phyloP scores from a whole-genome alignment of 495 filamentous ascomycete genomes.

The Talaromyces adpressus region DNA sequence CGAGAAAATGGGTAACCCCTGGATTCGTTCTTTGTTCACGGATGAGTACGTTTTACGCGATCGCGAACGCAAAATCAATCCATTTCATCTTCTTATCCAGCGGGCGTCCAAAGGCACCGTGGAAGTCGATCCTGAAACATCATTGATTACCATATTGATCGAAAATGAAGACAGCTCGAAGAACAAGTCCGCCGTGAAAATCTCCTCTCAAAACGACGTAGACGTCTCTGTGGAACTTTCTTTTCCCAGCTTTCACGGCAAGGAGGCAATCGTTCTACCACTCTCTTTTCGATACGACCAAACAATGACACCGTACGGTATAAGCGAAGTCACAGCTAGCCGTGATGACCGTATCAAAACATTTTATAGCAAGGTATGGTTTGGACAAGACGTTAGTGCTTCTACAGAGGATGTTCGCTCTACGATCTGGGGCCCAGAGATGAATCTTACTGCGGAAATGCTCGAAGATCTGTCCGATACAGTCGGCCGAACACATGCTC shows the following conservation, averaged over 20 bases:
- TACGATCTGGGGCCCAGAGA: neutral
- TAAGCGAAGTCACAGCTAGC: conserved; percentile 47
- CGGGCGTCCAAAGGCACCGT: neutral
- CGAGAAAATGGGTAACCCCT: neutral
- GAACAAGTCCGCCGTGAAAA: neutral
- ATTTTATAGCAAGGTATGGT: conserved; percentile 74
- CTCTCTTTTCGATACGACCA: neutral
- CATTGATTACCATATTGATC: neutral
- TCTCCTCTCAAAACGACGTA: neutral
- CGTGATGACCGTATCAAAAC: conserved; percentile 83
- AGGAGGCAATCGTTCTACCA: neutral
- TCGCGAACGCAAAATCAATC: neutral
- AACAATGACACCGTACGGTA: neutral
- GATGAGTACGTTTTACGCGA: neutral
- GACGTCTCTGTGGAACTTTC: neutral
- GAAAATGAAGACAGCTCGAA: neutral
- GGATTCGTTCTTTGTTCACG: neutral
- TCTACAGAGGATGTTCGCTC: neutral
- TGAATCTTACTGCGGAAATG: neutral
- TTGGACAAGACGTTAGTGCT: neutral
- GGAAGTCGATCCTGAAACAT: neutral
- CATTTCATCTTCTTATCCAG: neutral
- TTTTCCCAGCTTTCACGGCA: neutral
- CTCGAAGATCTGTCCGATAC: neutral
- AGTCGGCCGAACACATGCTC: neutral